phyloP scores from a whole-genome alignment of 2,329 filamentous ascomycete species.

The Talaromyces sp. region DNA sequence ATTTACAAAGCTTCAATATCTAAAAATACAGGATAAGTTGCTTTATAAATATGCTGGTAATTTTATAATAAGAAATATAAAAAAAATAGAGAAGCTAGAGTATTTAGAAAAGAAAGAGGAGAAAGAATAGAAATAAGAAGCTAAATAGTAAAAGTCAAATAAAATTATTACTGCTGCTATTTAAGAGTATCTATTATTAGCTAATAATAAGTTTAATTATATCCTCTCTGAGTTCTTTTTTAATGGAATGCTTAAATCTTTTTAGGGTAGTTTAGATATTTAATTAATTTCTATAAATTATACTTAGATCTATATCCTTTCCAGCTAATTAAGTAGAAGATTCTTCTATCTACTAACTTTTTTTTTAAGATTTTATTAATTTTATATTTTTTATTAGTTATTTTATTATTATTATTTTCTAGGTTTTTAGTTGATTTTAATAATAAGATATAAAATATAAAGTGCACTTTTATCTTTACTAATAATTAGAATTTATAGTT shows the following conservation, averaged over 20 bases:
- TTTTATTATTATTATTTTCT: background rate
- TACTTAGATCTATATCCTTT: no score
- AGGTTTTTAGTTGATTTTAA: background rate
- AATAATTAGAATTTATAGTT: background rate
- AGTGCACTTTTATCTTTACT: background rate
- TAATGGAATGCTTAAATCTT: no score
- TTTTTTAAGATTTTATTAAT: background rate
- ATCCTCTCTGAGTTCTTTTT: no score
- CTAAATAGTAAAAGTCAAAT: background rate
- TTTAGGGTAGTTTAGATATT: no score
- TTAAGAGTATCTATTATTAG: background rate
- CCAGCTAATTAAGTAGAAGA: no score
- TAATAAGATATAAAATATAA: background rate
- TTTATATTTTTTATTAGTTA: background rate
- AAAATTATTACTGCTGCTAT: background rate
- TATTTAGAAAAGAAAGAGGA: background rate
- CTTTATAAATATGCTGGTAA: background rate
- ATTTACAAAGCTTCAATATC: slow-evolving; percentile 4
- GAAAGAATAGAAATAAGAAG: background rate
- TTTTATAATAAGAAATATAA: background rate
- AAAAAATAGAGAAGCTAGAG: background rate
- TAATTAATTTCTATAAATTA: no score
- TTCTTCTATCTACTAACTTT: background rate
- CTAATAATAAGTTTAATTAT: no score
- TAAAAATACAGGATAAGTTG: background rate